phyloP scores from a whole-genome alignment of 2,329 filamentous ascomycete species.

The Endoconidiophora polonica region DNA sequence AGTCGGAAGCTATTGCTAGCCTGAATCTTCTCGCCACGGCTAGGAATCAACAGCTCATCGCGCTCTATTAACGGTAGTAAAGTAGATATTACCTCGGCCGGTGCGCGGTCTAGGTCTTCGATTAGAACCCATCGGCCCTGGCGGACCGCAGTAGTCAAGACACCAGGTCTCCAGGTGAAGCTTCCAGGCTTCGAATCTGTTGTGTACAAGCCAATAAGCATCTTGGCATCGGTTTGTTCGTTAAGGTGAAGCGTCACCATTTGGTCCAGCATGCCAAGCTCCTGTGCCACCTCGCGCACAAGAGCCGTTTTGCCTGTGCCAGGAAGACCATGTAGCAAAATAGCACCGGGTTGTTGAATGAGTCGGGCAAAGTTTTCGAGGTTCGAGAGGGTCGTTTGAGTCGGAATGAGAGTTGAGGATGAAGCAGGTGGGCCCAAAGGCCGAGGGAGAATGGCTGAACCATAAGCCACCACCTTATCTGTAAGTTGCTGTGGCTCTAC shows the following conservation, averaged over 20 bases:
- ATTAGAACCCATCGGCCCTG: constrained; percentile 96
- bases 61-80: constrained; percentile 84
- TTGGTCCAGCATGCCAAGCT: constrained; percentile 59
- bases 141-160: constrained; percentile 80
- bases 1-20: constrained; percentile 77
- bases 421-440: constrained; percentile 28
- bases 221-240: constrained; percentile 95
- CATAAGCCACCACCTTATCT: constrained; percentile 46
- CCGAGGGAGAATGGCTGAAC: constrained; percentile 49
- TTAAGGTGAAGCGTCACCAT: constrained; percentile 95
- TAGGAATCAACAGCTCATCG: constrained; percentile 79
- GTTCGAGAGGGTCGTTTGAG: constrained; percentile 56
- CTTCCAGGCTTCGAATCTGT: constrained; percentile 75
- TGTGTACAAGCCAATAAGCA: constrained; percentile 86
- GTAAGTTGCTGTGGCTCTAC: constrained; percentile 33
- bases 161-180: constrained; percentile 82
- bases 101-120: constrained; percentile 88
- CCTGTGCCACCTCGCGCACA: constrained; percentile 63
- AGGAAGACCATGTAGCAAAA: constrained; percentile 66
- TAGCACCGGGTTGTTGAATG: constrained; percentile 50
- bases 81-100: constrained; percentile 86
- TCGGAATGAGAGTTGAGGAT: constrained; percentile 30
- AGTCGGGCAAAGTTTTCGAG: constrained; percentile 50
- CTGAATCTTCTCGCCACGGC: constrained; percentile 67
- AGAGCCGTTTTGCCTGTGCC: constrained; percentile 85